phyloP scores from a whole-genome alignment of 768 basidiomycete species.

The Naganishia kalamii region DNA sequence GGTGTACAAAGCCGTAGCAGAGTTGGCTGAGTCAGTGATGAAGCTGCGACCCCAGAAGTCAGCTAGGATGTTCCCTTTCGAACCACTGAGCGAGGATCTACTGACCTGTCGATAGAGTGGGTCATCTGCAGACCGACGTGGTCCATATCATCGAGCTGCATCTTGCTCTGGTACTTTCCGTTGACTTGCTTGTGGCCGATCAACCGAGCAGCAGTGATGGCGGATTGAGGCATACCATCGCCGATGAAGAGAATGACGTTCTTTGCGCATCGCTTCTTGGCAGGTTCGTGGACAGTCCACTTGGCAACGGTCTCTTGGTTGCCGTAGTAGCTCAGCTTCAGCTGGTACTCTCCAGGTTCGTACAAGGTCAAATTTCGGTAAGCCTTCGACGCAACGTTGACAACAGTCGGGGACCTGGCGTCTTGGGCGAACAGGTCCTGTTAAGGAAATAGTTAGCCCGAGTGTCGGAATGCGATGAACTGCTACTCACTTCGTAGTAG shows the following conservation, averaged over 20 bases:
- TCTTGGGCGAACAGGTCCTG: conserved; percentile 45
- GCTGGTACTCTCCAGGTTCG: conserved; percentile 44
- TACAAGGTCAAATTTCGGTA: conserved; percentile 39
- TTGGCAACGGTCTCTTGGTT: conserved; percentile 41
- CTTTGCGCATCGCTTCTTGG: conserved; percentile 42
- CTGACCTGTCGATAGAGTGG: conserved; percentile 35
- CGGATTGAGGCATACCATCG: conserved; percentile 30
- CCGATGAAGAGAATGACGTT: conserved; percentile 48
- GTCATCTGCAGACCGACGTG: conserved; percentile 42
- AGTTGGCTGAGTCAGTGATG: conserved; percentile 49
- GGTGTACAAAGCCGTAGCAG: conserved; percentile 46
- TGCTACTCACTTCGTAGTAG: conserved; percentile 34
- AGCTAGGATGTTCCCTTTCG: neutral
- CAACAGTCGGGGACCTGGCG: conserved; percentile 36
- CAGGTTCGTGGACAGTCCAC: conserved; percentile 42
- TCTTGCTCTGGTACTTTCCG: conserved; percentile 43
- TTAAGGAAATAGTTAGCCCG: neutral
- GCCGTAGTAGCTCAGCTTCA: conserved; percentile 43
- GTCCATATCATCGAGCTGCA: conserved; percentile 13
- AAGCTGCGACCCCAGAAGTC: conserved; percentile 24
- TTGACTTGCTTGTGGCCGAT: conserved; percentile 49
- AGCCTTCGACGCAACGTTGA: conserved; percentile 46
- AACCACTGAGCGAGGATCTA: neutral
- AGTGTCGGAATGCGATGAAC: neutral
- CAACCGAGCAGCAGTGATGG: conserved; percentile 46